Evolutionary conservation across 1,284 basidiomycete genomes (phyloP), one percentile per base, ranked within the genome.

Genomic region (Exobasidium cylindrosporum): DNA sequence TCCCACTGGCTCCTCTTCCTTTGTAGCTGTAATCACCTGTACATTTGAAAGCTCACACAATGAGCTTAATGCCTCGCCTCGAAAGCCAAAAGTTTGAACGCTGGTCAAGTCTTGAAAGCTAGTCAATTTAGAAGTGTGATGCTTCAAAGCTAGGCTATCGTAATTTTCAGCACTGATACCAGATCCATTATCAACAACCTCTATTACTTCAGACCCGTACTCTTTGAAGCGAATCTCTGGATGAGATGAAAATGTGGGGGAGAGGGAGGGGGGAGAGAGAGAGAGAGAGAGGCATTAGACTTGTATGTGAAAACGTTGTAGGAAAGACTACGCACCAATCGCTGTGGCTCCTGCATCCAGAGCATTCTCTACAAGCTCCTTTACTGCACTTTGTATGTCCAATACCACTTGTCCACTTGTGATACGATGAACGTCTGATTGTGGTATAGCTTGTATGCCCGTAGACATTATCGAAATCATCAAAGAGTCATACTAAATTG

Each of bases 331-430:
- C n/a, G n/a, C 54, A 90, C 93, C 92, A 55, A 98, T 87, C 68
- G 82, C 87, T 0, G 90, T 92, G 0, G 94, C 91, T 0, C 89
- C 89, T 0, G 95, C 93, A 79, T 98, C 96, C 29, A 97, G 83
- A 62, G 91, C 91, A 79, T 99, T 99, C 82, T 99, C 96, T 1
- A 98, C 86, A 1, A 98, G 86, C 80, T 99, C 96, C 78, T 98
- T 98, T 60, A 98, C 88, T 0, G 92, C 92, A 3, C 77, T 90
- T 76, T 93, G 92, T 1, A 98, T 85, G 78, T 97, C 93, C 30
- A 95, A 85, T 0, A 98, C 89, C 31, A 98, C 95, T 78, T 98
- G 96, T 0, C 92, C 93, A 4, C 92, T 92, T 0, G 92, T 91
- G 61, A 97, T 72, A 11, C 74, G 67, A 55, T 76, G 77, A 17